phyloP scores from a whole-genome alignment of 169 alveolate species.

The Eimeria zaria region DNA sequence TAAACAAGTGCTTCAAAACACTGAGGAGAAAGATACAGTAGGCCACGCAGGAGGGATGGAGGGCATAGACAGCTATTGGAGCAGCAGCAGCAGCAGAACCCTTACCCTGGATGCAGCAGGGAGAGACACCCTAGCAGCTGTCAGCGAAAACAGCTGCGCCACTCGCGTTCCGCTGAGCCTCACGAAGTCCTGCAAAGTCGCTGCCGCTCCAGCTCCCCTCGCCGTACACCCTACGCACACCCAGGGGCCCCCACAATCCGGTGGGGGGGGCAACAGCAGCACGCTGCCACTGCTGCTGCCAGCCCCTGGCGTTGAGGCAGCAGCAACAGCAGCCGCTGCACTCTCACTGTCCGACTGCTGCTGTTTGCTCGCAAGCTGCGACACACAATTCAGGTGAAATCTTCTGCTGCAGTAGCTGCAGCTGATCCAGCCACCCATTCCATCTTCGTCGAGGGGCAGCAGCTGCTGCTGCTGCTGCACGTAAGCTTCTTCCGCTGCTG shows the following conservation, averaged over 20 bases:
- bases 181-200: constrained; percentile 59
- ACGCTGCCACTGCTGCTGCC: constrained; percentile 39
- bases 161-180: constrained; percentile 56
- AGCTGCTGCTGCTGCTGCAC: constrained; percentile 64
- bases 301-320: background rate
- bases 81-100: constrained; percentile 46
- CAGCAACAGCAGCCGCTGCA: constrained; percentile 66
- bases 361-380: constrained; percentile 74
- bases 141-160: constrained; percentile 68
- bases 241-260: constrained; percentile 71
- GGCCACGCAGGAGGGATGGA: background rate
- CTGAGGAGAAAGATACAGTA: background rate
- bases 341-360: constrained; percentile 43
- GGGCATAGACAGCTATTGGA: background rate
- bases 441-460: constrained; percentile 65
- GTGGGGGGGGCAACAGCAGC: constrained; percentile 55
- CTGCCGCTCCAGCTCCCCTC: constrained; percentile 61
- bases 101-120: constrained; percentile 51
- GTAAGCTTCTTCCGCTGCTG: constrained; percentile 54
- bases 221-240: constrained; percentile 71
- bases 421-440: constrained; percentile 75
- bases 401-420: constrained; percentile 76
- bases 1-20: background rate
- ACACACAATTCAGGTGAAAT: constrained; percentile 73
- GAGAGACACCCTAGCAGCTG: constrained; percentile 41